Conservation (phyloP, 1,139 yeast genomes). For the Saccharomyces hybrid region DNA sequence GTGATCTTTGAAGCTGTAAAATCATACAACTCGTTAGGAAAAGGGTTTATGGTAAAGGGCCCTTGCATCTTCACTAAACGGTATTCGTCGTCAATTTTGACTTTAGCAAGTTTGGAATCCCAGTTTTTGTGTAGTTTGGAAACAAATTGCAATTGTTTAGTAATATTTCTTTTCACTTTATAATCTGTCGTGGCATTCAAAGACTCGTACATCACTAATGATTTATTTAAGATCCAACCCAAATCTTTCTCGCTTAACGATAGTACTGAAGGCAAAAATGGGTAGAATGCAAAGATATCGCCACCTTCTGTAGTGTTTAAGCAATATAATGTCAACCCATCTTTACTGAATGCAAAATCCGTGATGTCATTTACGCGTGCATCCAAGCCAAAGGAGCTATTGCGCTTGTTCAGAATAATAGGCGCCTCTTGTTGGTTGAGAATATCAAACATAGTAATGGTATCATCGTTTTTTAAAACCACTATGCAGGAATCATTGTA, state of each 20-base stretch:
- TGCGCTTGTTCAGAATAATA: constrained; percentile 18
- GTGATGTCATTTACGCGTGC: constrained; percentile 22
- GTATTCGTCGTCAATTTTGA: constrained; percentile 11
- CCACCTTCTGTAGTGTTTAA: constrained; percentile 41
- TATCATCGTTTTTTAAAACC: constrained; percentile 34
- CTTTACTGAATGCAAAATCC: constrained; percentile 42
- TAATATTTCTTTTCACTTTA: constrained; percentile 18
- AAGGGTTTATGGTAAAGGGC: constrained; percentile 46
- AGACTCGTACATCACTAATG: constrained; percentile 31
- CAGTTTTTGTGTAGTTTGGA: constrained; percentile 18
- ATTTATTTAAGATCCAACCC: constrained; percentile 38
- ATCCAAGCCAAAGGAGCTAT: constrained; percentile 26
- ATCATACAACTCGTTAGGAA: constrained; percentile 42
- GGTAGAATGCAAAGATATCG: constrained; percentile 48
- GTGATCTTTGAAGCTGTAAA: constrained; percentile 36
- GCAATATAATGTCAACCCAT: constrained; percentile 41
- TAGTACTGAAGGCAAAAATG: constrained; percentile 44
- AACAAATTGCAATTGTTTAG: constrained; percentile 30
- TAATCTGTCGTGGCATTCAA: constrained; percentile 13
- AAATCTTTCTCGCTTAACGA: constrained; percentile 33
- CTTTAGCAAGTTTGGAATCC: neutral
- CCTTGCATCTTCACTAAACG: constrained; percentile 38
- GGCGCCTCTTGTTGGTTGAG: constrained; percentile 20
- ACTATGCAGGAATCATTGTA: constrained; percentile 37
- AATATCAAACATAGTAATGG: constrained; percentile 34